Base-by-base conservation (phyloP, 176 grass and related monocot species). In the Dactylis glomerata region DNA sequence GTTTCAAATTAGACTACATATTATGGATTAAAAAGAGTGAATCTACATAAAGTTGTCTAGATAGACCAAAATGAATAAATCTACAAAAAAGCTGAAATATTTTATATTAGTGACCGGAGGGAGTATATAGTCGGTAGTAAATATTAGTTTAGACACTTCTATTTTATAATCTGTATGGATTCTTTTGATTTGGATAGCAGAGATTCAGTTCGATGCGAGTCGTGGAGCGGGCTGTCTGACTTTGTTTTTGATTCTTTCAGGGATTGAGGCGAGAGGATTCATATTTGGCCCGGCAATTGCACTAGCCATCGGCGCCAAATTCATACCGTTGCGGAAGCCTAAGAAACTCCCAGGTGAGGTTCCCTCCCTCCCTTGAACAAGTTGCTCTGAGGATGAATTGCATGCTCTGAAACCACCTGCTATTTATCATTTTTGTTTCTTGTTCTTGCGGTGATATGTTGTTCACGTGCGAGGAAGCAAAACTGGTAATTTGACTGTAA, bases 261-360 rank as follows among this genome's bases (percentile, higher is more conserved):
- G 96, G 78, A 93, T 98, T 61, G 93, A 98, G 87, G 93, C 96
- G 0, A 88, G 95, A 79, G 96, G 96, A 54, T 98, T 98, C 37
- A 93, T 98, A 73, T 95, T 98, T 87, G 96, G 96, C 83, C 83
- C 96, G 5, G 86, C 96, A 0, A 88, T 98, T 33, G 96, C 96
- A 0, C 28, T 98, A 50, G 87, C 89, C 5, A 85, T 98, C 49
- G 91, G 93, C 23, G 96, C 93, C 27, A 98, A 98, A 45, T 98
- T 98, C 82, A 93, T 98, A 77, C 96, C 96, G 6, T n/a, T 98
- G 80, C 91, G 96, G 6, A 98, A 98, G 83, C 93, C 96, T 8
- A 91, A 86, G 79, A 98, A 98, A 58, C 92, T 98, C 36, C 96
- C 96, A 41, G 93, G 96, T 98, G 51, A 87, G 67, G 10, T 42